These are phyloP conservation scores for Diplodia corticola DNA, from an alignment of 2,329 filamentous ascomycete species.

Conservation along the genomic window DNA sequence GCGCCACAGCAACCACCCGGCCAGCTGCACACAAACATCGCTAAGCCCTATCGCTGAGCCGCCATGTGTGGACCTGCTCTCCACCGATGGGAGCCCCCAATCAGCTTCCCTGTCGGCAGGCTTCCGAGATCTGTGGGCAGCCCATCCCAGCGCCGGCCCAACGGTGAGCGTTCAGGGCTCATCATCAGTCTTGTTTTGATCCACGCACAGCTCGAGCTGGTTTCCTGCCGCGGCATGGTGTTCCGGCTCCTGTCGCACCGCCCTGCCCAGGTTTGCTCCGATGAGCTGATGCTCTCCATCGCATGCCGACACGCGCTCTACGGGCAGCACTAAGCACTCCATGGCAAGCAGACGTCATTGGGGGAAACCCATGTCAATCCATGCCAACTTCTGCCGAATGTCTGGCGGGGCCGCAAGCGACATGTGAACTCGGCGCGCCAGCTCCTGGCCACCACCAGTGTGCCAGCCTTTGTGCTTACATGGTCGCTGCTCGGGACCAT, in stretches of 20 bases:
- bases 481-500: not conserved
- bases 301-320: not conserved
- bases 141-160: not conserved
- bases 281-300: slow-evolving; percentile 11
- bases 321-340: not conserved
- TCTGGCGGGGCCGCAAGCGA: not conserved
- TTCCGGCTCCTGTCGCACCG: slow-evolving; percentile 1
- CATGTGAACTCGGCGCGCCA: not conserved
- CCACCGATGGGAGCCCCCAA: not conserved
- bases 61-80: not conserved
- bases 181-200: slow-evolving; percentile 1
- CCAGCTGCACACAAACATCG: not conserved
- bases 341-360: slow-evolving; percentile 1
- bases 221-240: not conserved
- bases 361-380: too few relatives aligned
- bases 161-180: slow-evolving; percentile 7
- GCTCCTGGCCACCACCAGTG: not conserved
- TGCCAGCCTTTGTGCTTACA: slow-evolving; percentile 1
- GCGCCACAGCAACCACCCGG: not conserved
- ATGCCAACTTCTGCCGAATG: slow-evolving; percentile 2
- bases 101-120: not conserved
- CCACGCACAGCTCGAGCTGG: not conserved
- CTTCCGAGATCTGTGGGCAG: slow-evolving; percentile 1
- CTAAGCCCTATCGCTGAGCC: slow-evolving; percentile 9
- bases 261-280: not conserved